Evolutionary conservation across 345 rosid species (phyloP), one percentile per base, ranked within the genome.

Genomic region (Trapa incisa): DNA sequence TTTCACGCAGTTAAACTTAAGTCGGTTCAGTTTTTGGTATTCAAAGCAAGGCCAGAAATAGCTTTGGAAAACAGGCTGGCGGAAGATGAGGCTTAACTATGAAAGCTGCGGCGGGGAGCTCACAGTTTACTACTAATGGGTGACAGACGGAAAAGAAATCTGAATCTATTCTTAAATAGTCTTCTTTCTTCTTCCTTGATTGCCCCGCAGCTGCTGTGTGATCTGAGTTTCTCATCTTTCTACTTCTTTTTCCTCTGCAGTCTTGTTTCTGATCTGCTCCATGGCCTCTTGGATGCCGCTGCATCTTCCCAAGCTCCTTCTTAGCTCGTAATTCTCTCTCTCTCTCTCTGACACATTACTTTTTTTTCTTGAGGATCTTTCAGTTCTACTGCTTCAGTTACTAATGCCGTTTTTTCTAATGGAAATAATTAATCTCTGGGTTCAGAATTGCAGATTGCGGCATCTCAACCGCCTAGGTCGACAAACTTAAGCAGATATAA

Each of bases 201-300:
- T 5, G 4, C 52, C 11, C 43, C 67, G 47, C 47, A 4, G 67
- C 50, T 65, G 36, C 37, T 47, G 43, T 64, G 45, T 65, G 10
- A 41, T 11, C 11, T 15, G 9, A 50, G 41, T 47, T 47, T 2
- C 33, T 65, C 36, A 22, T 41, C 67, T 50, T 39, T n/a, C 35
- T 36, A 9, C 43, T 62, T 41, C 6, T 38, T 37, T 16, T 47
- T 64, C 47, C 47, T 22, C 36, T 9, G 67, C 67, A 22, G 10
- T 53, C 14, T 47, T 11, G 37, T 66, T 22, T 22, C 29, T 22
- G 29, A 22, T 22, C 29, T 47, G 37, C 37, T 68, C 73, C 43
- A 86, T 86, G 91, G 85, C 85, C 74, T 80, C 80, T 61, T 74
- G 47, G 38, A 68, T 72, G 62, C 73, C 74, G 57, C 75, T 73